phyloP scores from a whole-genome alignment of 192 early-diverging fungal species.

The Coemansia sp. region DNA sequence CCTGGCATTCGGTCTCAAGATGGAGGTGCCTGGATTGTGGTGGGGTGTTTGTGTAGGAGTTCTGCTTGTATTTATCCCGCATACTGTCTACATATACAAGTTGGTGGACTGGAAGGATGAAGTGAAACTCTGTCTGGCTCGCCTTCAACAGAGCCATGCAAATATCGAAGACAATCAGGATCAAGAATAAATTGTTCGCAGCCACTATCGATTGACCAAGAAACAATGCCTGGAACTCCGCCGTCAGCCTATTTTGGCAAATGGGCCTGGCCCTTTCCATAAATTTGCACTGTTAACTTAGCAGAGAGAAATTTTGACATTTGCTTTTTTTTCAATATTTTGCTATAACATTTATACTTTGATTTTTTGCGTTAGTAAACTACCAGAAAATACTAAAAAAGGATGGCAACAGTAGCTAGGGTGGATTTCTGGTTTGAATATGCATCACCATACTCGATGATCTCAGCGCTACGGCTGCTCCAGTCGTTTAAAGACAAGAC shows the following conservation, averaged over 20 bases:
- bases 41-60: constrained; percentile 56
- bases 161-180: not conserved
- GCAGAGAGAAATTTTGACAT: not conserved
- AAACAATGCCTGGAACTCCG: not conserved
- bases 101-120: constrained; percentile 37
- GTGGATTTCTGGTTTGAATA: constrained; percentile 56
- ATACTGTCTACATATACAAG: constrained; percentile 29
- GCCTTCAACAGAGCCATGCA: constrained; percentile 20
- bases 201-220: not conserved
- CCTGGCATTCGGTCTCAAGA: constrained; percentile 46
- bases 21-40: constrained; percentile 68
- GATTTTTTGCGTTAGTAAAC: not conserved
- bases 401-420: constrained; percentile 8
- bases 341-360: not conserved
- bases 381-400: not conserved
- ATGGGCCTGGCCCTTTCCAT: not conserved
- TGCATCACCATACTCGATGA: constrained; percentile 52
- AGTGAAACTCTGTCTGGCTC: constrained; percentile 28
- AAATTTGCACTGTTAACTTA: not conserved
- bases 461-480: constrained; percentile 37
- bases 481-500: constrained; percentile 16
- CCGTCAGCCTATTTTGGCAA: too few relatives aligned
- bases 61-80: constrained; percentile 21
- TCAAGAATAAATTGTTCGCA: not conserved
- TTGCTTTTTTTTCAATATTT: not conserved